These are phyloP conservation scores for Cordyceps tenuipes DNA, from an alignment of 2,329 filamentous ascomycete genomes.

Conservation along the genomic window DNA sequence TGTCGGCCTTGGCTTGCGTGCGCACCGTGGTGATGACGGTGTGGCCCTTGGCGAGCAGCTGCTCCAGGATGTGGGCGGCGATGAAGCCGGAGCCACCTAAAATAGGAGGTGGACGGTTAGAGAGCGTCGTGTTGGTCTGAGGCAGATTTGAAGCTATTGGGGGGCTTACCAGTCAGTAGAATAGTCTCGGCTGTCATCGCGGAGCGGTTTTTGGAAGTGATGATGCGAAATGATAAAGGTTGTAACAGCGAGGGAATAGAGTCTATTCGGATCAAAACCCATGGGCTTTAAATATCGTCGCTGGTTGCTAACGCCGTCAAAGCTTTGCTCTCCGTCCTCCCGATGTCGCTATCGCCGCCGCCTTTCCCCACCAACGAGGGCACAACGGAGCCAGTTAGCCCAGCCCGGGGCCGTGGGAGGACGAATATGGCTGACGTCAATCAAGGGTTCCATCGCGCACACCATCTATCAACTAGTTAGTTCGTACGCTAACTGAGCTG, in stretches of 20 bases:
- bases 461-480: background rate
- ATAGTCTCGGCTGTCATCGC: conserved; percentile 4
- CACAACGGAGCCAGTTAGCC: background rate
- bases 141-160: background rate
- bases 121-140: background rate
- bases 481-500: background rate
- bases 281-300: background rate
- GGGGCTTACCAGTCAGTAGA: conserved; percentile 3
- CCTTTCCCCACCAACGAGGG: background rate
- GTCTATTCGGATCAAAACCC: background rate
- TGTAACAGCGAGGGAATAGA: background rate
- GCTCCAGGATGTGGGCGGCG: conserved; percentile 46
- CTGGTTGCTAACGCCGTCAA: background rate
- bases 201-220: background rate
- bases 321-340: background rate
- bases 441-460: background rate
- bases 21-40: conserved; percentile 49
- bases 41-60: conserved; percentile 42
- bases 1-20: conserved; percentile 43
- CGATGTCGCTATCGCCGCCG: conserved; percentile 2
- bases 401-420: background rate
- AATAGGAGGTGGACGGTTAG: background rate
- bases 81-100: conserved; percentile 45
- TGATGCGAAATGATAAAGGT: background rate
- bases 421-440: background rate